Percentiles rank a stretch among this genome's conserved stretches.
These are phyloP conservation scores for Diaporthe vexans DNA, from an alignment of 2,329 filamentous ascomycete species.

Conservation along the genomic window DNA sequence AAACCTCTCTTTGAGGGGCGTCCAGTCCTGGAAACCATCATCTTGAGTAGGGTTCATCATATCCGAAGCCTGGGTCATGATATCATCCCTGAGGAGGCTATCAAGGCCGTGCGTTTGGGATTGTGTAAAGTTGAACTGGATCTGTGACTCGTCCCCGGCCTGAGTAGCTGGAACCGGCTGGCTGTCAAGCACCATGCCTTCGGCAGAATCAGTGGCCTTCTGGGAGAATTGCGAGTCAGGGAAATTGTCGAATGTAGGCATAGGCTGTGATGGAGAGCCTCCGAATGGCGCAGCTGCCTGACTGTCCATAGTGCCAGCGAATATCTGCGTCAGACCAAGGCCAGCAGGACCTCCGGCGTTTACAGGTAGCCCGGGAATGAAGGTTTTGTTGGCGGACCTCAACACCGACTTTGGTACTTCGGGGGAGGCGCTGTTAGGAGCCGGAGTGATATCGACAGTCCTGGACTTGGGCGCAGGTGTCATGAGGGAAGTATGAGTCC, in stretches of 20 bases:
- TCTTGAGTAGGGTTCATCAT: constrained; percentile 86
- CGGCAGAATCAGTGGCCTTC: constrained; percentile 66
- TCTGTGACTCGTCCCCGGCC: constrained; percentile 46
- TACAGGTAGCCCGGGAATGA: constrained; percentile 77
- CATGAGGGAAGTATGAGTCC: constrained; percentile 54
- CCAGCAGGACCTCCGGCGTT: constrained; percentile 68
- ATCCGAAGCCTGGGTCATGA: constrained; percentile 75
- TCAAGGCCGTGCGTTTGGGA: constrained; percentile 72
- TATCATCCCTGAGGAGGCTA: constrained; percentile 63
- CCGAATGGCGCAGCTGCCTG: constrained; percentile 53
- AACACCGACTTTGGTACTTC: constrained; percentile 73
- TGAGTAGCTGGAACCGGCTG: constrained; percentile 53
- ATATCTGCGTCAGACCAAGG: constrained; percentile 88
- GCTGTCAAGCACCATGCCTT: constrained; percentile 66
- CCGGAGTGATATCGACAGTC: constrained; percentile 47
- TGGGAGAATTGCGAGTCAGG: constrained; percentile 74
- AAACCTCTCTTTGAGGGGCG: constrained; percentile 79
- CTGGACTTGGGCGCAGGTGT: constrained; percentile 35
- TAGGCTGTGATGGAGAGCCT: constrained; percentile 60
- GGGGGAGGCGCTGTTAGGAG: constrained; percentile 62
- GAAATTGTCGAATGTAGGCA: constrained; percentile 70
- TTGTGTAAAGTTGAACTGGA: constrained; percentile 72
- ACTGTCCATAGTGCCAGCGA: constrained; percentile 87
- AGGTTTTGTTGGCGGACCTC: constrained; percentile 77
- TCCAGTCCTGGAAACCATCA: constrained; percentile 79